A percentile compares a stretch with the other conserved stretches of the same genome.
Evolutionary conservation across 768 basidiomycete species (phyloP).

Genomic region (Harrya chromipes): DNA sequence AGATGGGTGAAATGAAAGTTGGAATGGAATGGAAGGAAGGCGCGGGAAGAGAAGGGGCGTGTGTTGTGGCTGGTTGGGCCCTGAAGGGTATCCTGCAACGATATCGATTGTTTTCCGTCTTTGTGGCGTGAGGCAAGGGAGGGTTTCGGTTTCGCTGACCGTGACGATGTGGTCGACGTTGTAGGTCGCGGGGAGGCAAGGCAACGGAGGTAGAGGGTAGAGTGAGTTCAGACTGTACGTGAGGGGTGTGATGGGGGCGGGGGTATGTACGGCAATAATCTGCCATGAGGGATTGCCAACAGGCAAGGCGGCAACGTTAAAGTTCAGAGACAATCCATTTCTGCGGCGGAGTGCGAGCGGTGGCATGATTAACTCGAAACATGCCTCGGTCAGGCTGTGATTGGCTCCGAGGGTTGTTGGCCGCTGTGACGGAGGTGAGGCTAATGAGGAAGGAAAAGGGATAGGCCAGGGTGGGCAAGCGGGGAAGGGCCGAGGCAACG

Average conservation of each 20-base stretch:
- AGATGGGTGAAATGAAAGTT: slow-evolving; percentile 4
- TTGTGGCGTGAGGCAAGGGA: not conserved
- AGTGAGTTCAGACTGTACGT: too few relatives aligned
- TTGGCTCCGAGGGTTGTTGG: slow-evolving; percentile 9
- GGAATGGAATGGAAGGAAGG: slow-evolving; percentile 6
- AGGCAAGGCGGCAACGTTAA: too few relatives aligned
- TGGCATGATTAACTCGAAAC: not conserved
- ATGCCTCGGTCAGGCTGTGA: too few relatives aligned
- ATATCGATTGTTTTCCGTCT: not conserved
- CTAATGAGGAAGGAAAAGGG: slow-evolving; percentile 2
- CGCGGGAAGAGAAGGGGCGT: not conserved
- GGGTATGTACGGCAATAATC: too few relatives aligned
- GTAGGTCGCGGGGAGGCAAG: too few relatives aligned
- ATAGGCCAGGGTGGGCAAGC: slow-evolving; percentile 15
- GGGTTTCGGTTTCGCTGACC: not conserved
- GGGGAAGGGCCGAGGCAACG: too few relatives aligned
- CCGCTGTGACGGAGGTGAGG: not conserved
- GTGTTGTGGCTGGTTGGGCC: slow-evolving; percentile 1
- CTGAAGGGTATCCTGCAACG: not conserved
- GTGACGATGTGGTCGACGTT: too few relatives aligned
- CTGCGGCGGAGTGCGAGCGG: not conserved
- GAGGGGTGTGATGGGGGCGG: too few relatives aligned
- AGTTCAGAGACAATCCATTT: not conserved
- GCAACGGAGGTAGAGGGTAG: too few relatives aligned
- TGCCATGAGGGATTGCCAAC: too few relatives aligned